These are phyloP conservation scores for Paraphaeosphaeria minitans DNA, from an alignment of 2,329 filamentous ascomycete genomes.

Conservation along the genomic window DNA sequence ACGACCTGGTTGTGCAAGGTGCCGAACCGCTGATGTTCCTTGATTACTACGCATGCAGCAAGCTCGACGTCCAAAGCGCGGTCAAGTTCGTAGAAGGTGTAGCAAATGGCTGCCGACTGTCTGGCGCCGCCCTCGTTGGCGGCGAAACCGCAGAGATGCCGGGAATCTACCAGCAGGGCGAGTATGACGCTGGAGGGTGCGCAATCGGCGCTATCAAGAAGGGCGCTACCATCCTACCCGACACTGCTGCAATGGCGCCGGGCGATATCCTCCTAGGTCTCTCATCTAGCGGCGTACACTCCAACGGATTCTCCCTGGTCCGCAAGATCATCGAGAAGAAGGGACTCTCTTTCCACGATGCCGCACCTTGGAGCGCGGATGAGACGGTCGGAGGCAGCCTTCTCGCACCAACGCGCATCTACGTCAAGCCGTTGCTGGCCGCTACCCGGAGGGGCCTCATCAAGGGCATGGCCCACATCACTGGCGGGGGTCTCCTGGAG, in stretches of 20 bases:
- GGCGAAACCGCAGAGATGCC: constrained; percentile 99
- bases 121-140: constrained; percentile 89
- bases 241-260: constrained; percentile 72
- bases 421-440: constrained; percentile 80
- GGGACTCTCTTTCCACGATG: constrained; percentile 71
- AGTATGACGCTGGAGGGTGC: constrained; percentile 91
- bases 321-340: constrained; percentile 81
- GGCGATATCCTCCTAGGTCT: constrained; percentile 89
- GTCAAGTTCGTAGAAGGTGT: constrained; percentile 91
- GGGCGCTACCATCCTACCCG: constrained; percentile 71
- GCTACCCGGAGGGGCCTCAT: constrained; percentile 67
- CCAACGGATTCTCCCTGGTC: constrained; percentile 97
- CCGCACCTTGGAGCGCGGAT: constrained; percentile 74
- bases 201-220: constrained; percentile 82
- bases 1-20: constrained; percentile 94
- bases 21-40: constrained; percentile 95
- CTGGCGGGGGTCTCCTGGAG: constrained; percentile 88
- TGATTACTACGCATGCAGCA: constrained; percentile 95
- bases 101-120: constrained; percentile 80
- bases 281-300: constrained; percentile 85
- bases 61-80: constrained; percentile 77
- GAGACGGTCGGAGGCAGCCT: constrained; percentile 74
- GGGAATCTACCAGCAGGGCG: constrained; percentile 83
- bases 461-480: constrained; percentile 96
- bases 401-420: constrained; percentile 89